Evolutionary conservation across 2,329 filamentous ascomycete genomes (phyloP), one percentile per base, ranked within the genome.

Genomic region (Fusarium clavum): DNA sequence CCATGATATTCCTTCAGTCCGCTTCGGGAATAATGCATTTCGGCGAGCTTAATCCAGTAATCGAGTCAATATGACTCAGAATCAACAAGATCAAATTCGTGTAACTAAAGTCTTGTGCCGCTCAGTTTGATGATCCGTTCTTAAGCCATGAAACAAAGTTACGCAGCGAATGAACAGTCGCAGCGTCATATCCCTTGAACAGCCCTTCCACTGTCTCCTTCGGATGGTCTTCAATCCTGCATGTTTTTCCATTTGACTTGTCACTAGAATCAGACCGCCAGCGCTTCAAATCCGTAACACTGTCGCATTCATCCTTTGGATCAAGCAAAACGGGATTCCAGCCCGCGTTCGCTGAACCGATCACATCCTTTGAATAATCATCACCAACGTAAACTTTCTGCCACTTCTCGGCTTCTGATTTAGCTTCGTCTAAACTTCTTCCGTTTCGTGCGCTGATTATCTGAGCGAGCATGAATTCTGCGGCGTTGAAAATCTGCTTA

Each of bases 401-500:
- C 71, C 71, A 73, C 0, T 0, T 6, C 7, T 24, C 22, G 0
- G 8, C 20, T 8, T 70, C 59, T 0, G 20, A 22, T 30, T 58
- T 40, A 0, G 55, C 30, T 5, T 73, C 49, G 0, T 6, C n/a
- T 1, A 55, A 7, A 1, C n/a, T 44, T 4, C 51, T 58, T 1
- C 57, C 55, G 6, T 58, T 53, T 6, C 69, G 63, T 11, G 51
- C 18, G 11, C 62, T 58, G 2, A 72, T 59, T 6, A 66, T 13
- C 12, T 70, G 53, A 1, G 54, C 45, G 8, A 73, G 74, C 80
- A 88, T 79, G 2, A 75, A 67, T 46, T 83, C 81, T 0, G 88
- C 89, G 0, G 87, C 84, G 2, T 81, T 76, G 65, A 91, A 92
- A 4, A 91, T 89, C 5, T 75, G 69, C 11, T 61, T 67, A 55